Evolutionary conservation across 331 rosid genomes (phyloP).

Genomic region (Cydonia oblonga): DNA sequence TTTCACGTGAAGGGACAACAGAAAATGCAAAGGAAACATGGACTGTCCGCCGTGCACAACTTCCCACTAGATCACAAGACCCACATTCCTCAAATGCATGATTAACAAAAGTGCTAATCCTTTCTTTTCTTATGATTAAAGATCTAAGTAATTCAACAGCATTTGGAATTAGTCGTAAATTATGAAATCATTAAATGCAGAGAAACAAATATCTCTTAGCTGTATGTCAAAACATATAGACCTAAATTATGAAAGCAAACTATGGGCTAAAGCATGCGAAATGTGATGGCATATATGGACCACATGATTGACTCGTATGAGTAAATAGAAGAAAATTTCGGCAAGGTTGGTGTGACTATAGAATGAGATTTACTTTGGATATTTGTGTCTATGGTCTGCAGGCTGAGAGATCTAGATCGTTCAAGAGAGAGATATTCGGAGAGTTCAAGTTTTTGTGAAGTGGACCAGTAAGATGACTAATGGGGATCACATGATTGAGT

Average conservation of each 20-base stretch:
- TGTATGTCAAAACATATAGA: neutral
- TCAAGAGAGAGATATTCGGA: no score
- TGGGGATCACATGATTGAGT: no score
- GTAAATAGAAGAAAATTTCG: neutral
- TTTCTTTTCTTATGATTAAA: no score
- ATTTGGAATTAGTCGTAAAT: neutral
- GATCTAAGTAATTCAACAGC: neutral
- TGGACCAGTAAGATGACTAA: no score
- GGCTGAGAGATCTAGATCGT: fast-evolving
- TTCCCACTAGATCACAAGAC: no score
- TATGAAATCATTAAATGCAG: neutral
- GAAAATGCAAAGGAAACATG: conserved; percentile 17
- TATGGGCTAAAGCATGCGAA: neutral
- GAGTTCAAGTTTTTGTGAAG: no score
- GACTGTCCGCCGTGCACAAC: neutral
- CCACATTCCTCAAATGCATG: no score
- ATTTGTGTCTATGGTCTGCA: fast-evolving
- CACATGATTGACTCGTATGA: neutral
- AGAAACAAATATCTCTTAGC: neutral
- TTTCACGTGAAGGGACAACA: conserved; percentile 21
- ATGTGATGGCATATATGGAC: neutral
- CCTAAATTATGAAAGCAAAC: neutral
- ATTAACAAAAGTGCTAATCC: no score
- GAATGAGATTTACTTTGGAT: no score
- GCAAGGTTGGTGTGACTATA: neutral